Evolutionary conservation across 75 land plant genomes (phyloP).

Genomic region (Sequoia sempervirens): DNA sequence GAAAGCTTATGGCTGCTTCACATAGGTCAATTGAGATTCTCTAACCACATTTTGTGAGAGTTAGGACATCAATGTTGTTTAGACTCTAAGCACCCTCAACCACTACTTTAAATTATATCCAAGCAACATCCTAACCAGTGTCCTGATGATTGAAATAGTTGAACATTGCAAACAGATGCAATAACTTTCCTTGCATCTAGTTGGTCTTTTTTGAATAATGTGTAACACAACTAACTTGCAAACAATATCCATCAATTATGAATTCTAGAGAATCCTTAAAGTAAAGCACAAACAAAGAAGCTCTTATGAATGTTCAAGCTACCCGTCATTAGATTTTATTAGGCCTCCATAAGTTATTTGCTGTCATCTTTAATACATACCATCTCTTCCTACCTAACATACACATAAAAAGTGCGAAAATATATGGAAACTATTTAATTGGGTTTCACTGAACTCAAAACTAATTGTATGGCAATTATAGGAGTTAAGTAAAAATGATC

Average conservation of each 20-base stretch:
- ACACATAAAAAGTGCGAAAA: not conserved
- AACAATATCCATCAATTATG: not conserved
- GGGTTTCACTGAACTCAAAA: not conserved
- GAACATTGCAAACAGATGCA: not conserved
- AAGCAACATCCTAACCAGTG: not conserved
- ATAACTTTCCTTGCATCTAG: not conserved
- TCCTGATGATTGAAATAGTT: not conserved
- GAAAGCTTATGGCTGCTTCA: not conserved
- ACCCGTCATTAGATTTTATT: not conserved
- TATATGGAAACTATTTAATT: not conserved
- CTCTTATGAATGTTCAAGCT: not conserved
- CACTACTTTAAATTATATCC: not conserved
- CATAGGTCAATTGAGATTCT: not conserved
- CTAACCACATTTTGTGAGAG: not conserved
- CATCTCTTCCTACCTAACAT: not conserved
- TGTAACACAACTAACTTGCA: not conserved
- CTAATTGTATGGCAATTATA: not conserved
- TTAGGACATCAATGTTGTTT: not conserved
- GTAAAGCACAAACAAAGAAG: not conserved
- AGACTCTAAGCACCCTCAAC: too few relatives aligned
- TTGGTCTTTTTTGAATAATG: not conserved
- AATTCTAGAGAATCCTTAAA: not conserved
- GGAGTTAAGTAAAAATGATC: too few relatives aligned
- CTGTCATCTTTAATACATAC: not conserved
- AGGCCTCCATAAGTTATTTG: not conserved